Evolutionary conservation across 2,329 filamentous ascomycete genomes (phyloP).

Genomic region (Aureobasidium melanogenum): DNA sequence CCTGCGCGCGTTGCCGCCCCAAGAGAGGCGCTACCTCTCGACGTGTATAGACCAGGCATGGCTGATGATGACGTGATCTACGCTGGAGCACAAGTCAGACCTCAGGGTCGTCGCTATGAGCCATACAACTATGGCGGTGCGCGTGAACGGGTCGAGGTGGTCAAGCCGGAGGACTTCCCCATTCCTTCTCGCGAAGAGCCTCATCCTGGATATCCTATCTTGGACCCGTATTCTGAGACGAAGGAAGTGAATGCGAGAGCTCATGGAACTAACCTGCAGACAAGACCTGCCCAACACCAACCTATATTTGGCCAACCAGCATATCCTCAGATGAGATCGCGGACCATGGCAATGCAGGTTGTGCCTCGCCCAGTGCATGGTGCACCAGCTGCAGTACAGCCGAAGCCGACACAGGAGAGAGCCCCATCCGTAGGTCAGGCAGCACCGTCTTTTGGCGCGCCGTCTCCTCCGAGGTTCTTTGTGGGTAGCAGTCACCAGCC

Average conservation of each 20-base stretch:
- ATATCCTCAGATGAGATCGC: slow-evolving; percentile 10
- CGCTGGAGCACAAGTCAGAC: not conserved
- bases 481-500: not conserved
- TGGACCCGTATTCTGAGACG: not conserved
- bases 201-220: not conserved
- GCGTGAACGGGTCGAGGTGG: not conserved
- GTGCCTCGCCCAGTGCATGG: slow-evolving; percentile 21
- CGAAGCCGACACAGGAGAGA: slow-evolving; percentile 24
- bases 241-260: not conserved
- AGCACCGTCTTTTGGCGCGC: slow-evolving; percentile 6
- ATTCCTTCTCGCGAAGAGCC: not conserved
- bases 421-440: slow-evolving; percentile 25
- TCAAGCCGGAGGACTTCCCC: not conserved
- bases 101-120: not conserved
- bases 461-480: slow-evolving; percentile 9
- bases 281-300: not conserved
- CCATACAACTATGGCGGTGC: not conserved
- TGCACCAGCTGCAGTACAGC: slow-evolving; percentile 26
- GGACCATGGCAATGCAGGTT: not conserved
- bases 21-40: not conserved
- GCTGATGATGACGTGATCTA: not conserved
- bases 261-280: not conserved
- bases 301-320: slow-evolving; percentile 10
- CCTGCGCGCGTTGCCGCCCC: not conserved
- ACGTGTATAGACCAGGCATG: not conserved